phyloP scores from a whole-genome alignment of 2,329 filamentous ascomycete genomes.

The Fusarium concolor region DNA sequence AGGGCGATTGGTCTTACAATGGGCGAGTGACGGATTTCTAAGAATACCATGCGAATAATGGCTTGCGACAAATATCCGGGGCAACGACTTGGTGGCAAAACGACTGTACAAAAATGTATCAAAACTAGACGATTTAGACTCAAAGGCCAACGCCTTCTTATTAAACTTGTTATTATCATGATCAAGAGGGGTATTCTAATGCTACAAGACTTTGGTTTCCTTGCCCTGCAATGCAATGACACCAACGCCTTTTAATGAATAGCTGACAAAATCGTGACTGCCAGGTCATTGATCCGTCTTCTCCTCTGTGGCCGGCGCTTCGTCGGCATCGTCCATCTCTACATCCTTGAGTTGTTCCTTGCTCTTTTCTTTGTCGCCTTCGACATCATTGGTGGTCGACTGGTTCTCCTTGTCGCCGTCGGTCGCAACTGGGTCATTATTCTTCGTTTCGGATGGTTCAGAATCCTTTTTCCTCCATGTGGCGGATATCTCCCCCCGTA shows the following conservation, averaged over 20 bases:
- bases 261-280: constrained; percentile 22
- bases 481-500: constrained; percentile 49
- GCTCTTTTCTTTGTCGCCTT: constrained; percentile 11
- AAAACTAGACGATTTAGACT: constrained; percentile 27
- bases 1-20: constrained; percentile 90
- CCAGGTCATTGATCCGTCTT: constrained; percentile 30
- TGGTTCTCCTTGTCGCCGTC: constrained; percentile 63
- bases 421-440: constrained; percentile 45
- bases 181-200: constrained; percentile 47
- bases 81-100: not conserved
- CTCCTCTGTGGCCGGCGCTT: constrained; percentile 26
- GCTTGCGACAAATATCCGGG: no score
- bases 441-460: constrained; percentile 41
- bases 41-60: not conserved
- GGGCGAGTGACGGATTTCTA: constrained; percentile 93
- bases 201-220: constrained; percentile 39
- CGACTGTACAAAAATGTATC: constrained; percentile 30
- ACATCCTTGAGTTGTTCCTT: constrained; percentile 45
- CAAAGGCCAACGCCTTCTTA: constrained; percentile 25
- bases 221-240: constrained; percentile 39
- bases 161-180: constrained; percentile 38
- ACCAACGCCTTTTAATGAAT: constrained; percentile 40
- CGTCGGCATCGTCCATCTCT: constrained; percentile 48
- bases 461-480: constrained; percentile 52
- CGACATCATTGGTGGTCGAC: constrained; percentile 31